A percentile compares a stretch with the other conserved stretches of the same genome.
Conservation (phyloP, 2,329 filamentous ascomycete species). For the Fusarium veterinarium region DNA sequence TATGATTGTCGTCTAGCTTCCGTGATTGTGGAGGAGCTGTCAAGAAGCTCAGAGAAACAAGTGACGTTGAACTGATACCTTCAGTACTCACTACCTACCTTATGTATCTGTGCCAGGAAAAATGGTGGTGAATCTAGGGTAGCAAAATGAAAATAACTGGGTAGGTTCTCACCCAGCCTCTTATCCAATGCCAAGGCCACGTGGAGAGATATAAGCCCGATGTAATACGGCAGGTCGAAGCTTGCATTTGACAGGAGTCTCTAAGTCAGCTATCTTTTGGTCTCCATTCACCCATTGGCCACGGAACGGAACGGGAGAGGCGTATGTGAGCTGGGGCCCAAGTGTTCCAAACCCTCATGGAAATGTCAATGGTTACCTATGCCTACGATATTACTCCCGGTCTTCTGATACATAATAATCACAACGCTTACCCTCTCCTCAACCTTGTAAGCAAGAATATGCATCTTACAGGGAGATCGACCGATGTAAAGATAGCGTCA, state of each 20-base stretch:
- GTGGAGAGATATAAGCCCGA: slow-evolving; percentile 29
- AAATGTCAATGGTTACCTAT: not conserved
- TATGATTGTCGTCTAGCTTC: not conserved
- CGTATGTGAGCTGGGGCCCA: slow-evolving; percentile 4
- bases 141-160: not conserved
- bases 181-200: slow-evolving; percentile 41
- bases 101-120: not conserved
- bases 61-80: not conserved
- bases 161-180: not conserved
- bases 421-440: not conserved
- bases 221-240: slow-evolving; percentile 5
- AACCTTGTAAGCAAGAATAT: not conserved
- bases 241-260: slow-evolving; percentile 12
- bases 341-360: not conserved
- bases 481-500: slow-evolving; percentile 34
- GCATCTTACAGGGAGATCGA: slow-evolving; percentile 23
- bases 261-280: not conserved
- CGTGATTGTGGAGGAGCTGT: not conserved
- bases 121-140: not conserved
- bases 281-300: slow-evolving; percentile 6
- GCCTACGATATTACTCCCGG: slow-evolving; percentile 4
- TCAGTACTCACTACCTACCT: not conserved
- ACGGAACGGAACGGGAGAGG: slow-evolving; percentile 37
- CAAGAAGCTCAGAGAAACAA: not conserved
- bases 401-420: not conserved